A percentile compares a stretch with the other conserved stretches of the same genome.
These are phyloP conservation scores for Oryza officinalis DNA, from an alignment of 176 grass and related monocot genomes.

Conservation along the genomic window DNA sequence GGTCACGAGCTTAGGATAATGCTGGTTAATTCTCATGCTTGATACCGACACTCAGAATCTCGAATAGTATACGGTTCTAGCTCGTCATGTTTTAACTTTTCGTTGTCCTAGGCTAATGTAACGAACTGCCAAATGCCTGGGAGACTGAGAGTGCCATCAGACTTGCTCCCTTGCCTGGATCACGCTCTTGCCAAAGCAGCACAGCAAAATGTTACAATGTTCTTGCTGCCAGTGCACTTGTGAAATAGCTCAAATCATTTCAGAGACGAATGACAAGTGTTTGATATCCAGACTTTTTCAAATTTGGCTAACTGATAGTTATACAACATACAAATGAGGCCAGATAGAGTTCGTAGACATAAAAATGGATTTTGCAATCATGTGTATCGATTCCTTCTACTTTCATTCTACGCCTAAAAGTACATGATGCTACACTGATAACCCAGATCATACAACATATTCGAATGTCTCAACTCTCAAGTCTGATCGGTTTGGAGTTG, in stretches of 20 bases:
- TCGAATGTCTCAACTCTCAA: not conserved
- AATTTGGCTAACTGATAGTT: not conserved
- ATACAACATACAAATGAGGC: not conserved
- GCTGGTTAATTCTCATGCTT: too few relatives aligned
- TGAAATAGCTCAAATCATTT: not conserved
- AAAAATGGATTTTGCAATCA: not conserved
- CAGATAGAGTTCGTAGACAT: not conserved
- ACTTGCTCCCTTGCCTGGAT: too few relatives aligned
- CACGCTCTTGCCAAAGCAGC: too few relatives aligned
- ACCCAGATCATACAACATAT: not conserved
- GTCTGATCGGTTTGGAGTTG: not conserved
- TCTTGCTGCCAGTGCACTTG: not conserved
- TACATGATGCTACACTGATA: slow-evolving; percentile 3
- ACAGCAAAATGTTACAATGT: not conserved
- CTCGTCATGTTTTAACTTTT: too few relatives aligned
- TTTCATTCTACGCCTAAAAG: not conserved
- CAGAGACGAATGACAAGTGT: not conserved
- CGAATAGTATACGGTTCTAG: too few relatives aligned
- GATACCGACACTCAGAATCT: too few relatives aligned
- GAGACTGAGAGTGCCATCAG: too few relatives aligned
- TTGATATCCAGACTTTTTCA: not conserved
- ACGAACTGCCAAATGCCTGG: too few relatives aligned
- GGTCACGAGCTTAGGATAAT: too few relatives aligned
- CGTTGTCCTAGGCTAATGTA: too few relatives aligned
- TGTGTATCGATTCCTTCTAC: not conserved